phyloP scores from a whole-genome alignment of 140 eudicot species.

The Erigeron philadelphicus region DNA sequence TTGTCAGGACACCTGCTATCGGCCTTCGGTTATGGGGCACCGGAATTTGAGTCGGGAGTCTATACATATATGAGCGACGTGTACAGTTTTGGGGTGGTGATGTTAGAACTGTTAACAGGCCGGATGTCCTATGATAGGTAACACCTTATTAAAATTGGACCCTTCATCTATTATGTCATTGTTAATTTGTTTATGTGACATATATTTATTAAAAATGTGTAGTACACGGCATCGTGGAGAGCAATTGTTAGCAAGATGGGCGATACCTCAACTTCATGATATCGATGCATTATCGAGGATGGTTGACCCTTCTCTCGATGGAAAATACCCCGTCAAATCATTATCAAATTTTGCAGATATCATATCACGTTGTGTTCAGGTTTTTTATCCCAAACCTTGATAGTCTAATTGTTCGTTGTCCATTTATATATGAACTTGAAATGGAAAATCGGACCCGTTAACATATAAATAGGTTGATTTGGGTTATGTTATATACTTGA shows the following conservation, averaged over 20 bases:
- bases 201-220: constrained; percentile 15
- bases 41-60: constrained; percentile 81
- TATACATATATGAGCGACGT: constrained; percentile 81
- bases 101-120: constrained; percentile 88
- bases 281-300: constrained; percentile 77
- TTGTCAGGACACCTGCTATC: constrained; percentile 73
- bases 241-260: constrained; percentile 90
- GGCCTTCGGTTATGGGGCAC: constrained; percentile 86
- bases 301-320: constrained; percentile 87
- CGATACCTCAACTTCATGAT: constrained; percentile 81
- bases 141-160: not conserved
- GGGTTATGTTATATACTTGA: not conserved
- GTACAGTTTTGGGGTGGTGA: constrained; percentile 92
- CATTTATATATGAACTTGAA: not conserved
- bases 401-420: not conserved
- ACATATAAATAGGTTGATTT: not conserved
- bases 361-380: constrained; percentile 82
- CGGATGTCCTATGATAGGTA: constrained; percentile 88
- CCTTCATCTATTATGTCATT: not conserved
- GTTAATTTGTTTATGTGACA: not conserved
- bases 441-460: not conserved
- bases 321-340: constrained; percentile 65
- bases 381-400: constrained; percentile 20
- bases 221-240: constrained; percentile 78
- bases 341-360: constrained; percentile 83